Evolutionary conservation across 352 stramenopile genomes (phyloP), one percentile per base, ranked within the genome.

Genomic region (Elongisporangium senticosum): DNA sequence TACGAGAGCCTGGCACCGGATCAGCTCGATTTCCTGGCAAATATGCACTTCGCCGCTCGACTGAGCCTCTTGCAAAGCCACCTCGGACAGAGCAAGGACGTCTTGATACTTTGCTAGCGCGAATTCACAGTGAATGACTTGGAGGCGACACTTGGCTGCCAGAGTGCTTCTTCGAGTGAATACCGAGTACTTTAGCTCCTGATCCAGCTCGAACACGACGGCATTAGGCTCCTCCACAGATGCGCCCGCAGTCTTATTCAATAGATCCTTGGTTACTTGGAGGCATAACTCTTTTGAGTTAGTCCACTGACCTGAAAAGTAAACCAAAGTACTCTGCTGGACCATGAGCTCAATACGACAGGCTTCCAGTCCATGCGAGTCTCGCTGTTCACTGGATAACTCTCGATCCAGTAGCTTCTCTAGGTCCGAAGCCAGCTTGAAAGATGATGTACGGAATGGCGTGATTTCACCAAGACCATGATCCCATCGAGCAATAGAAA

Each of bases 1-100:
- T 2, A 79, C 58, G 4, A 69, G 33, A 20, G 75, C 73, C 17
- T 86, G 67, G 2, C 62, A 48, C 22, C 66, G 56, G 40, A 83
- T 62, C n/a, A 83, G 39, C 26, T 83, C 62, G 10, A 90, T 53
- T 7, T 77, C 69, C 23, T 77, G 72, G 17, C 64, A 55, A 15
- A 83, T 55, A 14, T 82, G 65, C 22, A 67, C 56, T 69, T 88
- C 74, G n/a, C 64, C 68, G 11, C 55, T 70, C 23, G 22, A 40
- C 43, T 58, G 68, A 8, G 68, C 68, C 47, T 88, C 78, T 17
- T 72, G 51, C 10, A 88, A 64, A 3, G 70, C 74, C 23, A 64
- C 15, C 21, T 69, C 50, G 15, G 69, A 58, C 7, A 64, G 59
- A 4, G 68, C 48, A 37, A 82, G 51, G 14, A 69, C 75, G 14